Base-by-base conservation (phyloP, 2,329 filamentous ascomycete genomes). In the Coniochaeta sp. region DNA sequence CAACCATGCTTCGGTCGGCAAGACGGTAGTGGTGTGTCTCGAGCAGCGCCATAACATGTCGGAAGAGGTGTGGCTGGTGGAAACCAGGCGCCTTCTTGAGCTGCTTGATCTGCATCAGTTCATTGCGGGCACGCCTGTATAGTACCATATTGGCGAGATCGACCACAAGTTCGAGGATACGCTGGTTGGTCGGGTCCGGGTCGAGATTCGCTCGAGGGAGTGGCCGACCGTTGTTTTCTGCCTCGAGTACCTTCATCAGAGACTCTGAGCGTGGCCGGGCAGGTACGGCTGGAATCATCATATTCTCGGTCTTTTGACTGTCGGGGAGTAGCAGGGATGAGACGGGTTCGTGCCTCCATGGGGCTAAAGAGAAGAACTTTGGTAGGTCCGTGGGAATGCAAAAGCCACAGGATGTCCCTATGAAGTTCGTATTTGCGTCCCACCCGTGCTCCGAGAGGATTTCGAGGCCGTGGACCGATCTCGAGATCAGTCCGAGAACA, bases 61-160 rank as follows among this genome's bases (percentile, higher is more conserved):
- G 87, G 77, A 98, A 98, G 47, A 99, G 83, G 5, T 81, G 80
- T 5, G 88, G 84, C 68, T 89, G 89, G 40, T 83, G 83, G 71
- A 99, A 97, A 0, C 87, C 87, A 1, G 86, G 80, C 0, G 87
- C 86, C 67, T 91, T 86, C 65, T 88, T 89, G 68, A 88, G 89
- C 58, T 84, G 78, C 77, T 90, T 93, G 63, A 96, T 82, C 79
- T 93, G 81, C 69, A 84, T 86, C 59, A 99, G 81, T 72, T 98
- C 93, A 22, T 82, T 85, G 58, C 93, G 87, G 6, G 93, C 90
- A 71, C 89, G 89, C 72, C 96, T 96, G 70, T 92, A 93, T 57
- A 97, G 81, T 17, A 99, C 92, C 61, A 93, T 95, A 70, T 98
- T 97, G 60, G 93, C 91, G 61, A 99, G 81, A 68, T 97, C 93